Evolutionary conservation across 768 basidiomycete genomes (phyloP).

Genomic region (Dendrothele bispora): DNA sequence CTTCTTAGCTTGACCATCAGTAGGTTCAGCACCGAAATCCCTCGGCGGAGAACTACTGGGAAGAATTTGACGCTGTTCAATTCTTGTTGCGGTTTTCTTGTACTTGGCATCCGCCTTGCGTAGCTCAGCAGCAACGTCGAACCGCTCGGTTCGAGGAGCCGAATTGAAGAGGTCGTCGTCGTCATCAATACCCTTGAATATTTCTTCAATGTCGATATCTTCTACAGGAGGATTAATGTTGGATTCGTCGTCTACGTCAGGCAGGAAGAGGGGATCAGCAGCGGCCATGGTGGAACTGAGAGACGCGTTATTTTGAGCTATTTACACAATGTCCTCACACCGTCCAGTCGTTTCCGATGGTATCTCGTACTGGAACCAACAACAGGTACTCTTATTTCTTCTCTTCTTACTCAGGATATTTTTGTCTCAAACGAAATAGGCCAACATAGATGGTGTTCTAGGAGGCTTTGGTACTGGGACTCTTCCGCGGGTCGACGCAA

Average conservation of each 20-base stretch:
- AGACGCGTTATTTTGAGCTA: constrained; percentile 43
- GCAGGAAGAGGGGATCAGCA: constrained; percentile 50
- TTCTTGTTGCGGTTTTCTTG: constrained; percentile 23
- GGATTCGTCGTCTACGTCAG: constrained; percentile 55
- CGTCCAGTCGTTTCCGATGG: constrained; percentile 71
- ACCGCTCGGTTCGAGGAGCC: constrained; percentile 33
- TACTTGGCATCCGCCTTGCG: constrained; percentile 56
- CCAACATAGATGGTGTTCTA: constrained; percentile 6
- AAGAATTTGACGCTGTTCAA: constrained; percentile 42
- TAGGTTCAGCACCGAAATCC: constrained; percentile 25
- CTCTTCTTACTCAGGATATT: constrained; percentile 14
- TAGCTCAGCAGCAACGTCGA: constrained; percentile 54
- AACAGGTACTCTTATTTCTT: constrained; percentile 50
- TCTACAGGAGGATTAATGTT: constrained; percentile 21
- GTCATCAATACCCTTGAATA: constrained; percentile 46
- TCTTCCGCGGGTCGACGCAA: constrained; percentile 86
- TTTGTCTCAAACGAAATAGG: too few relatives aligned
- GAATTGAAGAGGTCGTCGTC: constrained; percentile 42
- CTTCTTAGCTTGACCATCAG: constrained; percentile 25
- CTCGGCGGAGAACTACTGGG: constrained; percentile 50
- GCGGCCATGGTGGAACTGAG: constrained; percentile 8
- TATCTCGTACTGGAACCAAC: constrained; percentile 82
- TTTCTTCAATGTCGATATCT: constrained; percentile 27
- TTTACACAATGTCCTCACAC: constrained; percentile 28
- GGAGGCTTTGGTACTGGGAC: constrained; percentile 49